Conservation (phyloP, 2,329 filamentous ascomycete species). For the Phaeosphaeriaceae sp. region DNA sequence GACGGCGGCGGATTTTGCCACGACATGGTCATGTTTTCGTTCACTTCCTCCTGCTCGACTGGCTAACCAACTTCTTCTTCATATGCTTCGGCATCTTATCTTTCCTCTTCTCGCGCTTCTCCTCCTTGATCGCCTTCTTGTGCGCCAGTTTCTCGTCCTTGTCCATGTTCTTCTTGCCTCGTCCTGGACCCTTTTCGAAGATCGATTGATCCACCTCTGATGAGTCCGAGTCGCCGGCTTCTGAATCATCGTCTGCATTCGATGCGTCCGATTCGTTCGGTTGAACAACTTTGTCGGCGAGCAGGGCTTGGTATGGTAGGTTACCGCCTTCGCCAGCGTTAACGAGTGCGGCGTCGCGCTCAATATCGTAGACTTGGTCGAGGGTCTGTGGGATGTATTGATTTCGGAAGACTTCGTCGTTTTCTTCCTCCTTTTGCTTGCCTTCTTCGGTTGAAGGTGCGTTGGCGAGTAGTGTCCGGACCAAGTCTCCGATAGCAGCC, state of each 20-base stretch:
- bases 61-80: conserved; percentile 84
- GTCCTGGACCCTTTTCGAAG: conserved; percentile 42
- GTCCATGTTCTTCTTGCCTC: conserved; percentile 73
- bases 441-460: conserved; percentile 66
- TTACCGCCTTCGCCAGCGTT: conserved; percentile 74
- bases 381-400: conserved; percentile 97
- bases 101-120: conserved; percentile 90
- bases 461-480: conserved; percentile 72
- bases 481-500: conserved; percentile 64
- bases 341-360: conserved; percentile 84
- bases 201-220: conserved; percentile 40
- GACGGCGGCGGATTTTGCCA: background rate
- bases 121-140: conserved; percentile 91
- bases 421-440: conserved; percentile 71
- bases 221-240: conserved; percentile 20
- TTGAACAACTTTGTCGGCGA: conserved; percentile 70
- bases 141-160: conserved; percentile 90
- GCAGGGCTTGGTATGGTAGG: conserved; percentile 84
- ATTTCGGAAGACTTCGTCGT: conserved; percentile 91
- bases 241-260: conserved; percentile 23
- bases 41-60: conserved; percentile 67
- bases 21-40: too few species aligned
- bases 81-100: conserved; percentile 96
- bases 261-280: conserved; percentile 55
- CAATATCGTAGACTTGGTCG: conserved; percentile 95